A percentile compares a stretch with the other conserved stretches of the same genome.
These are phyloP conservation scores for Aspergillus oerlinghausenensis DNA, from an alignment of 2,329 filamentous ascomycete species.

Conservation along the genomic window DNA sequence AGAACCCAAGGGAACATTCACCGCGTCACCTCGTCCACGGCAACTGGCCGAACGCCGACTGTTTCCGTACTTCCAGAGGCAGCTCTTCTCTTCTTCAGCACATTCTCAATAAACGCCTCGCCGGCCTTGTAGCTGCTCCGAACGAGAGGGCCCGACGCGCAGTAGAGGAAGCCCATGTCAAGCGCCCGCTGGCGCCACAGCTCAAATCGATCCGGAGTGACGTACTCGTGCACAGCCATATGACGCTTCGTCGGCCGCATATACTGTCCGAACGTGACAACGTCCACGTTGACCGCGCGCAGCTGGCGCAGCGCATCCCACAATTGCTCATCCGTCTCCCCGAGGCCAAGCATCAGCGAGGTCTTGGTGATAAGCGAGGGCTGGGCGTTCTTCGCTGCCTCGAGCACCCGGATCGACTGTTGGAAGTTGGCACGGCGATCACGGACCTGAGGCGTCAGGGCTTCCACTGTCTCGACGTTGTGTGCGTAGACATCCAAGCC, in stretches of 20 bases:
- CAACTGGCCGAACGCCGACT: constrained; percentile 21
- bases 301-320: constrained; percentile 76
- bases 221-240: constrained; percentile 93
- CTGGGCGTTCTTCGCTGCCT: constrained; percentile 72
- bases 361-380: constrained; percentile 93
- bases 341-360: constrained; percentile 91
- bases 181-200: constrained; percentile 84
- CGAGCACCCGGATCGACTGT: constrained; percentile 75
- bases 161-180: constrained; percentile 95
- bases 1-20: constrained; percentile 18
- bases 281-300: constrained; percentile 75
- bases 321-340: constrained; percentile 84
- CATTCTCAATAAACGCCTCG: constrained; percentile 98
- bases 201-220: constrained; percentile 88
- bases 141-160: constrained; percentile 87
- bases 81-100: constrained; percentile 70
- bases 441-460: constrained; percentile 79
- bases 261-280: constrained; percentile 99
- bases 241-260: constrained; percentile 98
- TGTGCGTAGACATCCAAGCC: constrained; percentile 96
- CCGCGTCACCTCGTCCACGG: constrained; percentile 23
- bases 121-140: constrained; percentile 96
- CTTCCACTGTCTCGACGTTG: constrained; percentile 94
- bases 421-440: constrained; percentile 86
- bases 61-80: constrained; percentile 24